phyloP scores from a whole-genome alignment of 2,329 filamentous ascomycete species.

The Drechslera avenae region DNA sequence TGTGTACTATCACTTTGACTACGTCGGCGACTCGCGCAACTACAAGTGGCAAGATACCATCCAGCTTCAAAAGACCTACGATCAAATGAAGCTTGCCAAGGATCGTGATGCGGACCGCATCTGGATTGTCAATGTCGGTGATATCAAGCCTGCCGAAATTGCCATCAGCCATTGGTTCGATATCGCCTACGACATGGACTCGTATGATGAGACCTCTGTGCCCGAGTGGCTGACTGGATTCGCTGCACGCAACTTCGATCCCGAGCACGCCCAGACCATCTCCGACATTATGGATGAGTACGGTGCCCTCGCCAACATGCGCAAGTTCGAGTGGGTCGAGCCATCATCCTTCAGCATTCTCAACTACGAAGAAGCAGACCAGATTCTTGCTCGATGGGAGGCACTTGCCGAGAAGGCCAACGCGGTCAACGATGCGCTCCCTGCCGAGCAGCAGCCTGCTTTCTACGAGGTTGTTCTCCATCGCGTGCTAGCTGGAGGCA shows the following conservation, averaged over 20 bases:
- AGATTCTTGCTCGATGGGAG: slow-evolving; percentile 62
- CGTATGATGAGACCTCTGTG: slow-evolving; percentile 62
- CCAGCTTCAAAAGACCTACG: slow-evolving; percentile 67
- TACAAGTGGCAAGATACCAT: slow-evolving; percentile 69
- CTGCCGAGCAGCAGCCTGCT: slow-evolving; percentile 57
- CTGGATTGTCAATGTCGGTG: slow-evolving; percentile 71
- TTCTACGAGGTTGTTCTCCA: slow-evolving; percentile 69
- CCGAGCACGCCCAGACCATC: slow-evolving; percentile 54
- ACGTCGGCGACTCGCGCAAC: slow-evolving; percentile 64
- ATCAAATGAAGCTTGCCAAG: slow-evolving; percentile 68
- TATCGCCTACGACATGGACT: slow-evolving; percentile 67
- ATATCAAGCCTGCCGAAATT: slow-evolving; percentile 69
- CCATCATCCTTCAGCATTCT: slow-evolving; percentile 63
- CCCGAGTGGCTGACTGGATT: slow-evolving; percentile 62
- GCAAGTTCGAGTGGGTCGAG: slow-evolving; percentile 68
- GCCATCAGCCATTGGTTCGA: slow-evolving; percentile 71
- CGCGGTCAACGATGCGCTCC: slow-evolving; percentile 60
- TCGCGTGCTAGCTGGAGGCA: slow-evolving; percentile 63
- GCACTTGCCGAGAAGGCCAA: slow-evolving; percentile 60
- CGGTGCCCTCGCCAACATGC: slow-evolving; percentile 61
- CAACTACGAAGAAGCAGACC: slow-evolving; percentile 69
- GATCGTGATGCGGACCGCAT: slow-evolving; percentile 64
- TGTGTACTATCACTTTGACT: slow-evolving; percentile 70
- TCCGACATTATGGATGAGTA: slow-evolving; percentile 61
- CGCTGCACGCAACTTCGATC: slow-evolving; percentile 63